These are phyloP conservation scores for Solanum lycopersicoides DNA, from an alignment of 257 asterid genomes.

Conservation along the genomic window DNA sequence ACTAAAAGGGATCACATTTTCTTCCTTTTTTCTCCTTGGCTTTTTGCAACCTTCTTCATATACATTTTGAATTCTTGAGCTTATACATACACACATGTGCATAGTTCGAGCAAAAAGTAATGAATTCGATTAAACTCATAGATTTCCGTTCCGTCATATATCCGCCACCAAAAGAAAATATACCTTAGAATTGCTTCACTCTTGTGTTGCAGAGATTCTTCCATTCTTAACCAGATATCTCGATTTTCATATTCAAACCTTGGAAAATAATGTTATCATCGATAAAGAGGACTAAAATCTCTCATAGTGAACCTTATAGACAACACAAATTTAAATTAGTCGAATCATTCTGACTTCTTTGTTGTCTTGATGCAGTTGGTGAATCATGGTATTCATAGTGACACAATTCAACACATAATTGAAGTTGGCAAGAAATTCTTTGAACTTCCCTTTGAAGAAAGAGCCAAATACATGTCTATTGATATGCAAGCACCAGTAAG, in stretches of 20 bases:
- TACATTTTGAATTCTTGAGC: neutral
- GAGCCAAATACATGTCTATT: constrained; percentile 18
- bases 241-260: no score
- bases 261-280: neutral
- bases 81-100: neutral
- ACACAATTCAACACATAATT: neutral
- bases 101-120: neutral
- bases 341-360: neutral
- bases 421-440: constrained; percentile 7
- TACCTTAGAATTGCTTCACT: neutral
- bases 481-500: constrained; percentile 18
- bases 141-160: neutral
- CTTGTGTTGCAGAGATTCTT: neutral
- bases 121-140: neutral
- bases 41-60: neutral
- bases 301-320: neutral
- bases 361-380: constrained; percentile 11
- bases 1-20: neutral
- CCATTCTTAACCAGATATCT: neutral
- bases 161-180: neutral
- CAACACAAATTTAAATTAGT: neutral
- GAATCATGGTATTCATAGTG: constrained; percentile 19
- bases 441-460: constrained; percentile 21
- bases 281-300: neutral
- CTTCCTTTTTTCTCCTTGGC: neutral